Conservation (phyloP, 75 land plant species). For the Selaginella moellendorffii region DNA sequence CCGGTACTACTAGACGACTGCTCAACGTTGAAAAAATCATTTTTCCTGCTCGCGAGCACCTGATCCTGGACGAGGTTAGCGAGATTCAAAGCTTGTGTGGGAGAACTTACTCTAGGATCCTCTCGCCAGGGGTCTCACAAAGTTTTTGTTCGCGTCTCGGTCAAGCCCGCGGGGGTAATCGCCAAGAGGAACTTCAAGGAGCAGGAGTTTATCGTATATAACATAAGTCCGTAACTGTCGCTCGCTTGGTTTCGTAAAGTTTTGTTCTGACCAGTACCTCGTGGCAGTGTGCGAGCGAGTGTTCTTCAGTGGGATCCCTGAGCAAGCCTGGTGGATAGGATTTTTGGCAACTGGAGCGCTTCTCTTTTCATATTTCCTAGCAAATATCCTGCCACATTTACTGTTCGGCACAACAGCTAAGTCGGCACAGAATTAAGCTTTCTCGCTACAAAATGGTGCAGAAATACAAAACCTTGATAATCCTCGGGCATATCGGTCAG, state of each 20-base stretch:
- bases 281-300: constrained; percentile 69
- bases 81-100: no score
- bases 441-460: no score
- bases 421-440: no score
- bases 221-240: constrained; percentile 42
- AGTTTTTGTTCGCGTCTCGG: constrained; percentile 24
- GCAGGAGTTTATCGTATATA: constrained; percentile 50
- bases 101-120: no score
- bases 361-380: neutral
- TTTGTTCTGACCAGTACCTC: constrained; percentile 7
- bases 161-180: constrained; percentile 62
- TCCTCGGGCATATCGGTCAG: no score
- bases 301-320: constrained; percentile 42
- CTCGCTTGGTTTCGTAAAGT: constrained; percentile 9
- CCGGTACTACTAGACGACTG: constrained; percentile 36
- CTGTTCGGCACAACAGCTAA: no score
- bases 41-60: constrained; percentile 30
- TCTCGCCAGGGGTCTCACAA: neutral
- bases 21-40: constrained; percentile 66
- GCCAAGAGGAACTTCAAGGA: constrained; percentile 38
- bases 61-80: neutral
- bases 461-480: no score
- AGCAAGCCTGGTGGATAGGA: constrained; percentile 62
- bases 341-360: constrained; percentile 11
- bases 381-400: no score